Percentiles rank a stretch among this genome's conserved stretches.
These are phyloP conservation scores for Grosmannia huntii DNA, from an alignment of 2,329 filamentous ascomycete genomes.

Conservation along the genomic window DNA sequence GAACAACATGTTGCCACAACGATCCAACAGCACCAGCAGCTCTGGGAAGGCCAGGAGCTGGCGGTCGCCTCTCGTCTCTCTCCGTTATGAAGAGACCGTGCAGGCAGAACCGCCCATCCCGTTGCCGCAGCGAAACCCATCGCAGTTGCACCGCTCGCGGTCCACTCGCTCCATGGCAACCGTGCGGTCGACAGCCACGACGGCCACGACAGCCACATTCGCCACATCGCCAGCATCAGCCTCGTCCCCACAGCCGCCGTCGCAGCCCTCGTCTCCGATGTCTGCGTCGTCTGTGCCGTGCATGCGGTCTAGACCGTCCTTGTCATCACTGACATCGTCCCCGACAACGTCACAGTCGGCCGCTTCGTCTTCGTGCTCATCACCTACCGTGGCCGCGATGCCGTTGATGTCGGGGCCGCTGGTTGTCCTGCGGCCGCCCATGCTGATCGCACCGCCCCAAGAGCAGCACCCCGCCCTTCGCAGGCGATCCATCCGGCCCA, in stretches of 20 bases:
- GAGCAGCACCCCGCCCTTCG: conserved; percentile 43
- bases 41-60: conserved; percentile 6
- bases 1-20: conserved; percentile 25
- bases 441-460: conserved; percentile 25
- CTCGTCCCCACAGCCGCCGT: conserved; percentile 5
- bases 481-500: conserved; percentile 18
- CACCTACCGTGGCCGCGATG: not conserved
- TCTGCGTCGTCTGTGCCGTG: conserved; percentile 1
- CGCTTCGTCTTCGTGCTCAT: not conserved
- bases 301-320: not conserved
- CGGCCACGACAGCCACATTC: conserved; percentile 14
- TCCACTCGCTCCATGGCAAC: conserved; percentile 13
- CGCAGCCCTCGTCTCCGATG: not conserved
- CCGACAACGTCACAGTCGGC: not conserved
- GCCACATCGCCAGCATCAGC: conserved; percentile 7
- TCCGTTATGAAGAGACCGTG: conserved; percentile 49
- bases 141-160: conserved; percentile 18
- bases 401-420: conserved; percentile 8
- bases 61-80: conserved; percentile 34
- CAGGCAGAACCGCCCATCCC: conserved; percentile 45
- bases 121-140: conserved; percentile 29
- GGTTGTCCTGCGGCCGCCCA: conserved; percentile 23
- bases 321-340: not conserved
- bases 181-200: not conserved
- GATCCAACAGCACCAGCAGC: conserved; percentile 26